A percentile compares a stretch with the other conserved stretches of the same genome.
phyloP scores from a whole-genome alignment of 345 rosid genomes.

The Rhizophora apiculata region DNA sequence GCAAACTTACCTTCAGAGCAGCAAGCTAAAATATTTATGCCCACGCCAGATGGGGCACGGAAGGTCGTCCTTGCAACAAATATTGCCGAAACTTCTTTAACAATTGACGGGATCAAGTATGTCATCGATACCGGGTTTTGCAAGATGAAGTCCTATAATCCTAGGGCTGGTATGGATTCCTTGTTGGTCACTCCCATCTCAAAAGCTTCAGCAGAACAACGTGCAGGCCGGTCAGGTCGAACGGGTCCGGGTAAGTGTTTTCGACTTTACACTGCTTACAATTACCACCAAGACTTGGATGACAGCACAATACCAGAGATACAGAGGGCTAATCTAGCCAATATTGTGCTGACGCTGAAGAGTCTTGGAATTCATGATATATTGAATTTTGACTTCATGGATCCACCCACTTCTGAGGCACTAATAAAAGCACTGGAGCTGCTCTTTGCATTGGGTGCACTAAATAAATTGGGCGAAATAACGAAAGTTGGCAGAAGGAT shows the following conservation, averaged over 20 bases:
- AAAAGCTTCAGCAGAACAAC: conserved; percentile 77
- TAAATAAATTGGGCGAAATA: conserved; percentile 88
- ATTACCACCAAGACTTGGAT: conserved; percentile 49
- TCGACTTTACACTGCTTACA: conserved; percentile 45
- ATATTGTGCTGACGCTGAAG: conserved; percentile 85
- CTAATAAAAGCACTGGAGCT: conserved; percentile 78
- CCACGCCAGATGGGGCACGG: conserved; percentile 91
- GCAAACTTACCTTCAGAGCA: conserved; percentile 97
- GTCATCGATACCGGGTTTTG: conserved; percentile 82
- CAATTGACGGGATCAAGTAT: conserved; percentile 74
- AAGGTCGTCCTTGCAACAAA: conserved; percentile 86
- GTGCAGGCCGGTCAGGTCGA: conserved; percentile 85
- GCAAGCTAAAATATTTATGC: conserved; percentile 92
- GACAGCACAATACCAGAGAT: conserved; percentile 91
- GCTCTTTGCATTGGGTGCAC: conserved; percentile 81
- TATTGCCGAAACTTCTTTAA: conserved; percentile 83
- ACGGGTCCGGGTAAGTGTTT: conserved; percentile 49
- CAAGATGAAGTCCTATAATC: conserved; percentile 79
- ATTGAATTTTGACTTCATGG: conserved; percentile 90
- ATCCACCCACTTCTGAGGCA: conserved; percentile 97
- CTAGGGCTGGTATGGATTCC: conserved; percentile 88
- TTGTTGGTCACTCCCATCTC: conserved; percentile 69
- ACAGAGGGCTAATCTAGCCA: conserved; percentile 91
- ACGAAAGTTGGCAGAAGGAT: conserved; percentile 90
- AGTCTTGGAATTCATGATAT: conserved; percentile 96